Conservation (phyloP, 225 moss, liverwort and hornwort species). For the Polytrichum commune region DNA sequence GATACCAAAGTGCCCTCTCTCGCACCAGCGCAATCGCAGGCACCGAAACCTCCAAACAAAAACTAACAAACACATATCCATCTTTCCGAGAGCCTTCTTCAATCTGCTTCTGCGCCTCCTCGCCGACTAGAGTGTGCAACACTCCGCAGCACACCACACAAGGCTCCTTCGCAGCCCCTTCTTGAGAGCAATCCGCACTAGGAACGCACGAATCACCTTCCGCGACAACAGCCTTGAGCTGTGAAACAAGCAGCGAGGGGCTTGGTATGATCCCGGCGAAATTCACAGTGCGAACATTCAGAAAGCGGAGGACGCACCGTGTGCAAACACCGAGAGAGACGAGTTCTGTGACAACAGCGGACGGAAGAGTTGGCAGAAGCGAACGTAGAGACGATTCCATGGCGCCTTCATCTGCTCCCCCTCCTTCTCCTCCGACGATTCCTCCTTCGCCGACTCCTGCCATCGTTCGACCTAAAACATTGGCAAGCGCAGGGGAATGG, state of each 20-base stretch:
- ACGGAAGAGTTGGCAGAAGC: conserved; percentile 35
- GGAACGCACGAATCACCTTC: conserved; percentile 17
- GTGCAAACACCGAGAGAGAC: conserved; percentile 63
- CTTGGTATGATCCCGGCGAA: conserved; percentile 62
- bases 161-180: conserved; percentile 22
- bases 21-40: conserved; percentile 79
- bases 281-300: conserved; percentile 64
- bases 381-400: conserved; percentile 19
- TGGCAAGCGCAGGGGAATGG: too few species aligned
- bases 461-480: conserved; percentile 13
- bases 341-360: conserved; percentile 37
- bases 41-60: conserved; percentile 89
- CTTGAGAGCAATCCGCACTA: not conserved
- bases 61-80: conserved; percentile 65
- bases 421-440: too few species aligned
- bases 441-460: conserved; percentile 7
- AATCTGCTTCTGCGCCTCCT: conserved; percentile 36
- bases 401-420: conserved; percentile 4
- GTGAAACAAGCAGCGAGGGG: conserved; percentile 39
- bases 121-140: conserved; percentile 43
- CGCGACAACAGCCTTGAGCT: conserved; percentile 18
- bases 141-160: conserved; percentile 80
- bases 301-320: conserved; percentile 86
- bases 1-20: conserved; percentile 91
- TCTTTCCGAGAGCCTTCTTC: conserved; percentile 52